Conservation (phyloP, 1,139 yeast species). For the Sugiyamaella neomexicana region DNA sequence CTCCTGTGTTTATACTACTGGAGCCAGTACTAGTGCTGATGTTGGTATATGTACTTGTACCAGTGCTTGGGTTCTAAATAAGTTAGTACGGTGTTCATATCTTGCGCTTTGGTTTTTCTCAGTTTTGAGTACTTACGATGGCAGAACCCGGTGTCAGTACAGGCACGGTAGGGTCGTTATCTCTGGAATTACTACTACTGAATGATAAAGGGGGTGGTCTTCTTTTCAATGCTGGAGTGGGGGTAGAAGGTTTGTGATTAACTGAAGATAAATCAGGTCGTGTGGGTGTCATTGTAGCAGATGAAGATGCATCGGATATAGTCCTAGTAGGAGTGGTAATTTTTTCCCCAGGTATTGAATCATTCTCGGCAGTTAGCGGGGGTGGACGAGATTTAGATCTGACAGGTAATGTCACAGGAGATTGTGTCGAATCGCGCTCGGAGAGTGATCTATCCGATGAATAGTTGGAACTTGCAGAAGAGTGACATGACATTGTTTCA, state of each 20-base stretch:
- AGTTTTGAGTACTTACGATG: slow-evolving; percentile 3
- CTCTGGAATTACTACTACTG: neutral
- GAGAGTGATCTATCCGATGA: neutral
- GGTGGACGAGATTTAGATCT: neutral
- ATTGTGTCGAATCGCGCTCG: neutral
- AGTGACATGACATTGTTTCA: neutral
- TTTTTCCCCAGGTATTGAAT: neutral
- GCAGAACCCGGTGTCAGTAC: slow-evolving; percentile 1
- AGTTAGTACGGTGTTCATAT: neutral
- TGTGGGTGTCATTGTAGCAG: neutral
- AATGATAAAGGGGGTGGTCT: slow-evolving; percentile 18
- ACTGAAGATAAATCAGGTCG: neutral
- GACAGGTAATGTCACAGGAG: neutral
- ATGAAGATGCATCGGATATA: neutral
- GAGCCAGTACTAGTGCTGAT: neutral
- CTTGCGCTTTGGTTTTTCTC: neutral
- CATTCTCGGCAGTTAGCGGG: neutral
- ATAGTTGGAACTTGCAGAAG: neutral
- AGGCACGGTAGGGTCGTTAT: neutral
- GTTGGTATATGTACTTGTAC: neutral
- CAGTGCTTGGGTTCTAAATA: neutral
- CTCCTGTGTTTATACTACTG: no score
- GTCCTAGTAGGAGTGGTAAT: neutral
- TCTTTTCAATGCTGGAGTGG: slow-evolving; percentile 5
- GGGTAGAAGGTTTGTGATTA: neutral